These are phyloP conservation scores for Glebionis coronaria DNA, from an alignment of 129 eudicot genomes.

Conservation along the genomic window DNA sequence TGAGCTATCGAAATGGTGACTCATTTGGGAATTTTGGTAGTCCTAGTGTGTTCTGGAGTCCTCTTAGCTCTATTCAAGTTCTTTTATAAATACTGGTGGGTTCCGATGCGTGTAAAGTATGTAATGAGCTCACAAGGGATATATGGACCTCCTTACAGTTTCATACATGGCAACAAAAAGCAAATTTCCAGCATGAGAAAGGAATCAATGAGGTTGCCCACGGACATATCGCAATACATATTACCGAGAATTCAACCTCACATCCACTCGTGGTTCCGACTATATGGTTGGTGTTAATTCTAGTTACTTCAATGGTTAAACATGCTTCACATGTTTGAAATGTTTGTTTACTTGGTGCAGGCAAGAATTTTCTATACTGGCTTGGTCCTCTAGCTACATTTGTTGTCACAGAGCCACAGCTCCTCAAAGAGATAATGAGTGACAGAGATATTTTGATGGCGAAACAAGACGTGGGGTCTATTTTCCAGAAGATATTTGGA, in stretches of 20 bases:
- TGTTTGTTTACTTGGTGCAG: constrained; percentile 15
- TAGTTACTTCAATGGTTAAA: background rate
- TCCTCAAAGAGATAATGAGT: constrained; percentile 34
- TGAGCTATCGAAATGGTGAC: background rate
- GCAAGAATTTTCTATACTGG: constrained; percentile 37
- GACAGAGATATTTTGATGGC: constrained; percentile 15
- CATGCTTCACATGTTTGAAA: background rate
- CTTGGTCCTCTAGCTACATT: constrained; percentile 35
- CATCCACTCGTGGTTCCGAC: constrained; percentile 19
- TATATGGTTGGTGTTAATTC: constrained; percentile 19
- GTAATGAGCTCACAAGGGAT: constrained; percentile 30
- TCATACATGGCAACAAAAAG: constrained; percentile 27
- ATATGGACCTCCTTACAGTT: constrained; percentile 28
- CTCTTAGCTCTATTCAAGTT: constrained; percentile 20
- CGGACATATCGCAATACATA: constrained; percentile 27
- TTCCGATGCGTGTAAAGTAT: constrained; percentile 8
- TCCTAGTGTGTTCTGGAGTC: constrained; percentile 4
- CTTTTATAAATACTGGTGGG: constrained; percentile 29
- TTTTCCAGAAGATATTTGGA: constrained; percentile 31
- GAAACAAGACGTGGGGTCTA: constrained; percentile 18
- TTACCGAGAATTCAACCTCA: constrained; percentile 25
- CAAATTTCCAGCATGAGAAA: constrained; percentile 15
- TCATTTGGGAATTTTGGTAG: background rate
- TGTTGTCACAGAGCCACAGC: constrained; percentile 31
- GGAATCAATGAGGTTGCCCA: constrained; percentile 19